A percentile compares a stretch with the other conserved stretches of the same genome.
Evolutionary conservation across 2,329 filamentous ascomycete species (phyloP).

Genomic region (Juglanconis juglandina): DNA sequence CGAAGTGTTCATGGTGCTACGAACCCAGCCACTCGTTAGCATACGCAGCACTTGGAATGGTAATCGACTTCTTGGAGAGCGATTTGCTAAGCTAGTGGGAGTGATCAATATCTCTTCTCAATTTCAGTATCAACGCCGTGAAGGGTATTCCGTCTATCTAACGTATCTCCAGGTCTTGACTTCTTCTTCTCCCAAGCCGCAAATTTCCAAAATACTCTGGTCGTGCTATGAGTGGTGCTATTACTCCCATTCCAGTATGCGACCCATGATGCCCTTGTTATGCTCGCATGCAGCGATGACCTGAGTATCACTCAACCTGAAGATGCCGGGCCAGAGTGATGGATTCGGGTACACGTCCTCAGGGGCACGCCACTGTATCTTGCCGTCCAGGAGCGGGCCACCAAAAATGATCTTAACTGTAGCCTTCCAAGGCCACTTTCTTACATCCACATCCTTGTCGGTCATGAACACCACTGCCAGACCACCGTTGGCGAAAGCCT

Average conservation of each 20-base stretch:
- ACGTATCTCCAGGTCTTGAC: too few relatives aligned
- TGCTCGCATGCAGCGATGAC: constrained; percentile 14
- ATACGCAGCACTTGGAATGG: too few relatives aligned
- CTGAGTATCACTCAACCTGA: constrained; percentile 9
- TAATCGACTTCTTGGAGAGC: too few relatives aligned
- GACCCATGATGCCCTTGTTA: constrained; percentile 3
- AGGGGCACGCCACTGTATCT: constrained; percentile 12
- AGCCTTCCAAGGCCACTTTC: constrained; percentile 37
- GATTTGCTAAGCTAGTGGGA: too few relatives aligned
- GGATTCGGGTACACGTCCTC: background rate
- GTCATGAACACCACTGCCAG: constrained; percentile 45
- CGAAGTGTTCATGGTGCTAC: too few relatives aligned
- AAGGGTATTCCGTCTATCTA: too few relatives aligned
- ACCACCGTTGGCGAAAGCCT: constrained; percentile 35
- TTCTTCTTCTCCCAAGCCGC: too few relatives aligned
- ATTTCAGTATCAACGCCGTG: too few relatives aligned
- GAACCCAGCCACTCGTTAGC: too few relatives aligned
- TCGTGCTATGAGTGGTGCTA: background rate
- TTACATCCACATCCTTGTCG: constrained; percentile 36
- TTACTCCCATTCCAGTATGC: constrained; percentile 4
- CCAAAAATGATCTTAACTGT: constrained; percentile 38
- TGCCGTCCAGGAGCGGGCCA: constrained; percentile 10
- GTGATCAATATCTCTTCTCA: too few relatives aligned
- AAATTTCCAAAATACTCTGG: too few relatives aligned
- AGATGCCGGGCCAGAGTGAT: constrained; percentile 16